phyloP scores from a whole-genome alignment of 2,329 filamentous ascomycete genomes.

The Aureobasidium subglaciale region DNA sequence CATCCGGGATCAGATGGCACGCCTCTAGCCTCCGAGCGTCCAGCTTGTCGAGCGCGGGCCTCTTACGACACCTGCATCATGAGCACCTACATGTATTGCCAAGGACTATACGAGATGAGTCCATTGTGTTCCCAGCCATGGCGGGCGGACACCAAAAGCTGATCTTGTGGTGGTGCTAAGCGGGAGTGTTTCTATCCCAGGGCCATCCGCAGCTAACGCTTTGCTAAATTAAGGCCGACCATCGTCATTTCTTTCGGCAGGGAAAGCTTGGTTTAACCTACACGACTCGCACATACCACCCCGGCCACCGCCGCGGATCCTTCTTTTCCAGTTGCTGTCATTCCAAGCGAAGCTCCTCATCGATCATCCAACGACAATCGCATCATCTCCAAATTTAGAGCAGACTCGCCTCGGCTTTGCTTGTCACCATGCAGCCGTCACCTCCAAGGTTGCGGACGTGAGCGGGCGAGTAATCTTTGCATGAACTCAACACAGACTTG shows the following conservation, averaged over 20 bases:
- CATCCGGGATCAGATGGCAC: not conserved
- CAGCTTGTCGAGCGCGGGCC: not conserved
- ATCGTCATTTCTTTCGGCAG: slow-evolving; percentile 5
- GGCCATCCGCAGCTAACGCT: slow-evolving; percentile 1
- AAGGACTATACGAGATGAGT: not conserved
- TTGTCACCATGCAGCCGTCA: not conserved
- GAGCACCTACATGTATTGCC: not conserved
- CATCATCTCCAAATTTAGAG: slow-evolving; percentile 1
- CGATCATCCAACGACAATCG: not conserved
- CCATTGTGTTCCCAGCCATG: slow-evolving; percentile 8
- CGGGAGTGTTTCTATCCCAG: not conserved
- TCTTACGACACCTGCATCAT: slow-evolving; percentile 1
- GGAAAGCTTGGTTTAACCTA: slow-evolving; percentile 3
- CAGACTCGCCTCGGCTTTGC: not conserved
- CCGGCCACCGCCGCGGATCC: not conserved
- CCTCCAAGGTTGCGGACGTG: not conserved
- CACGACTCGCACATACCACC: not conserved
- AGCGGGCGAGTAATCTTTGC: not conserved
- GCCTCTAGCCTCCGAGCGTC: not conserved
- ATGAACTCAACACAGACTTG: not conserved
- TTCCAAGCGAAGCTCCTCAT: not conserved
- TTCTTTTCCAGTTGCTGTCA: not conserved
- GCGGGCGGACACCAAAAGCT: not conserved
- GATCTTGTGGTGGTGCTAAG: not conserved
- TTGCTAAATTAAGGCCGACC: slow-evolving; percentile 5